Conservation (phyloP, 2,329 filamentous ascomycete genomes). For the Colletotrichum liriopes region DNA sequence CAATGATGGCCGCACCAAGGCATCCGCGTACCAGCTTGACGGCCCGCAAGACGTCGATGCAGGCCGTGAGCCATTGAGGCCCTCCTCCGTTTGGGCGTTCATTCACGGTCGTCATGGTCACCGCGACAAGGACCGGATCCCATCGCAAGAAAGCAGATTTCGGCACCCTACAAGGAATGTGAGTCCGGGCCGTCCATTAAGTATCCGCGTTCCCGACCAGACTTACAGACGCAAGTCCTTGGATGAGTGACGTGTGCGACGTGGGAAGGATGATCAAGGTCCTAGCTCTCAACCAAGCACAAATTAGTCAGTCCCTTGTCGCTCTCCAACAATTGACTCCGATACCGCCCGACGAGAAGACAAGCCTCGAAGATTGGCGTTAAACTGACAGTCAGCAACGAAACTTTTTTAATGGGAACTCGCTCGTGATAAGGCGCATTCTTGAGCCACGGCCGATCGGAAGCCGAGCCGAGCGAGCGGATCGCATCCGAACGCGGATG, state of each 20-base stretch:
- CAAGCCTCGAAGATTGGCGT: neutral
- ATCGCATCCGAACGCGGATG: conserved; percentile 3
- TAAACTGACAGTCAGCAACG: neutral
- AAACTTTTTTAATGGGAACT: neutral
- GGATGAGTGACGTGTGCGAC: neutral
- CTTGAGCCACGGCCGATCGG: conserved; percentile 11
- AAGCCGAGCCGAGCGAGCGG: conserved; percentile 21
- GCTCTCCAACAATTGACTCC: neutral
- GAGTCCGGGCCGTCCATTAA: neutral
- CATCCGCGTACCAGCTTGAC: conserved; percentile 31
- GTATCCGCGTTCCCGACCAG: too few species aligned
- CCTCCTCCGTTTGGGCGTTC: neutral
- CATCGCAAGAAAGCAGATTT: neutral
- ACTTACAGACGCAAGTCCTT: neutral
- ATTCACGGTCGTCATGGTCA: conserved; percentile 19
- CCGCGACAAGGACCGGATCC: neutral
- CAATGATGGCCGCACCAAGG: neutral
- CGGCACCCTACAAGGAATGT: neutral
- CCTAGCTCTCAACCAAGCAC: neutral
- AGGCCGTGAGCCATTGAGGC: conserved; percentile 18
- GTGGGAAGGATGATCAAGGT: neutral
- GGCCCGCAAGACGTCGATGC: conserved; percentile 18
- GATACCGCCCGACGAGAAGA: conserved; percentile 5
- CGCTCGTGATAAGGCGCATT: conserved; percentile 3
- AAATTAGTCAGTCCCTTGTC: neutral